phyloP scores from a whole-genome alignment of 768 basidiomycete genomes.

The Leccinum variicolor region DNA sequence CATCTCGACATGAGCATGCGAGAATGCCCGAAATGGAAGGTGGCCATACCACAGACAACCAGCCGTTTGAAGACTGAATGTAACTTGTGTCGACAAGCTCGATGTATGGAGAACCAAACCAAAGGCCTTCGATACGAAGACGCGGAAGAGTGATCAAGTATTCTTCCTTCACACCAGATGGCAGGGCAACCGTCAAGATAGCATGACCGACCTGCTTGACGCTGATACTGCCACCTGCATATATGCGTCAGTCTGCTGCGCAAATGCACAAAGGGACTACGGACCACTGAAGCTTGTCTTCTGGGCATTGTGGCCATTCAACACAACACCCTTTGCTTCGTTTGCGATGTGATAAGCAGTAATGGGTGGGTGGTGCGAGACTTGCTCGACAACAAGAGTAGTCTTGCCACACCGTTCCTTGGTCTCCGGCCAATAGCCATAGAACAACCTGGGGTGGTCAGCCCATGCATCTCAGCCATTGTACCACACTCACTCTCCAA shows the following conservation, averaged over 20 bases:
- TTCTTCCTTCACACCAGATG: slow-evolving; percentile 55
- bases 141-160: slow-evolving; percentile 92
- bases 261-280: slow-evolving; percentile 14
- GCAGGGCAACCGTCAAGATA: slow-evolving; percentile 63
- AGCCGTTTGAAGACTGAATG: slow-evolving; percentile 69
- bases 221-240: slow-evolving; percentile 62
- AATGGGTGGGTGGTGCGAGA: slow-evolving; percentile 92
- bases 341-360: slow-evolving; percentile 89
- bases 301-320: slow-evolving; percentile 89
- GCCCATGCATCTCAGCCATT: neutral
- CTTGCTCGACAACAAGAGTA: slow-evolving; percentile 85
- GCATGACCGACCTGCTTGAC: slow-evolving; percentile 98
- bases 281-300: slow-evolving; percentile 88
- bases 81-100: slow-evolving; percentile 82
- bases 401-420: slow-evolving; percentile 72
- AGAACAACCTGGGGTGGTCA: slow-evolving; percentile 61
- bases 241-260: slow-evolving; percentile 1
- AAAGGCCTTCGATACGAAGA: slow-evolving; percentile 90
- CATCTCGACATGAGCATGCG: slow-evolving; percentile 36
- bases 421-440: slow-evolving; percentile 80
- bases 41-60: slow-evolving; percentile 45
- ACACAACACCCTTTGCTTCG: slow-evolving; percentile 64
- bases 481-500: slow-evolving; percentile 72
- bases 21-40: neutral
- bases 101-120: slow-evolving; percentile 90